A percentile compares a stretch with the other conserved stretches of the same genome.
Evolutionary conservation across 495 filamentous ascomycete genomes (phyloP).

Genomic region (Aspergillus saccharolyticus): DNA sequence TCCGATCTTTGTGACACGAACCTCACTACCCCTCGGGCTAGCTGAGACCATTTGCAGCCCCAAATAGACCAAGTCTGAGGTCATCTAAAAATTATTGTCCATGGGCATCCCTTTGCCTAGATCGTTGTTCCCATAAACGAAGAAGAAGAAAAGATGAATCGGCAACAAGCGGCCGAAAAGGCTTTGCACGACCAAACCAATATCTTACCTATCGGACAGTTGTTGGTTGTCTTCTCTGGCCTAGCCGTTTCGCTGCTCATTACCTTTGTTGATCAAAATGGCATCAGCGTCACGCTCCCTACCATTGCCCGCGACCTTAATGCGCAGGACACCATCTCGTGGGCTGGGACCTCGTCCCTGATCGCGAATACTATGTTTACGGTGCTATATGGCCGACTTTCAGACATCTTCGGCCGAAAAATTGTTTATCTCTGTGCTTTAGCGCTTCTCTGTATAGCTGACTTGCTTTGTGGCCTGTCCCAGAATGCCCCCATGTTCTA

Average conservation of each 20-base stretch:
- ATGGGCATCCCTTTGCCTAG: not conserved
- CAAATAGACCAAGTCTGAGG: not conserved
- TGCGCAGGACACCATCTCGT: slow-evolving; percentile 58
- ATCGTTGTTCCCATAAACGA: not conserved
- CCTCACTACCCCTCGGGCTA: not conserved
- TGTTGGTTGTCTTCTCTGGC: slow-evolving; percentile 53
- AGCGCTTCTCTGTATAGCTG: slow-evolving; percentile 46
- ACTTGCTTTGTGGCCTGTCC: slow-evolving; percentile 49
- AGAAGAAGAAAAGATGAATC: slow-evolving; percentile 25
- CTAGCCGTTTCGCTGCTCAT: slow-evolving; percentile 52
- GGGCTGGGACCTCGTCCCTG: slow-evolving; percentile 72
- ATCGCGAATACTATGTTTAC: slow-evolving; percentile 69
- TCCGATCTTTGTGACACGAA: not conserved
- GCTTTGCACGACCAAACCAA: slow-evolving; percentile 50
- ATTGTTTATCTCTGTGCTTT: slow-evolving; percentile 45
- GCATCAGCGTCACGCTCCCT: slow-evolving; percentile 55
- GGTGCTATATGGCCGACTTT: slow-evolving; percentile 55
- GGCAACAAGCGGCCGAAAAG: slow-evolving; percentile 40
- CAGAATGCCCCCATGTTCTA: slow-evolving; percentile 49
- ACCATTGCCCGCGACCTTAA: slow-evolving; percentile 55
- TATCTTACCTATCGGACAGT: slow-evolving; percentile 49
- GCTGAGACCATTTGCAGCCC: not conserved
- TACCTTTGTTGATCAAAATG: slow-evolving; percentile 60
- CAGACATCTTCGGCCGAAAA: slow-evolving; percentile 56
- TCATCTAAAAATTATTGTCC: not conserved